Base-by-base conservation (phyloP, 768 basidiomycete genomes). In the Russula virescens region DNA sequence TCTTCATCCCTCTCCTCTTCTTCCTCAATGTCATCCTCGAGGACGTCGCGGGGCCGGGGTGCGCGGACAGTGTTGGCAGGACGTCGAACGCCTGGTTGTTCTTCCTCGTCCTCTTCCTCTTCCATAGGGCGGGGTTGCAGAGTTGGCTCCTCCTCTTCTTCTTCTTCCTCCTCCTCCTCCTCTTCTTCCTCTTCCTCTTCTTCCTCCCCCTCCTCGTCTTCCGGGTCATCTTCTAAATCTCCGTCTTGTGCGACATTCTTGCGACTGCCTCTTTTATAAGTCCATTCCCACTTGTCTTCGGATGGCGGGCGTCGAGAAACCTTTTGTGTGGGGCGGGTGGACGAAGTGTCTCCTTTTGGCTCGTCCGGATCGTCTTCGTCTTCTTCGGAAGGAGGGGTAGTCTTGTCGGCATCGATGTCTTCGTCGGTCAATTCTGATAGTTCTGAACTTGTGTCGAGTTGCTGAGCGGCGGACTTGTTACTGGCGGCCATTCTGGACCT, bases 251-350 rank as follows among this genome's bases (percentile, higher is more conserved):
- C 53, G 74, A 58, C 62, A 54, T 72, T 72, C 47, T 70, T 71
- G 46, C 58, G 62, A 26, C 47, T 51, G 42, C 45, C 40, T 59
- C 64, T 66, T 57, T 70, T 78, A 68, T 80, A 80, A 16, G 85
- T 89, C 90, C 91, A 93, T 26, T 82, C 89, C 91, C 90, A 92
- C 88, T 91, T 92, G 58, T 83, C 83, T 40, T 85, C 85, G 31
- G 90, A 88, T 1, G 89, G 85, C 63, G 90, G 78, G 59, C 85
- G 86, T 68, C 85, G 82, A 55, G 85, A 80, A 69, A 83, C 83
- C 72, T 76, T 80, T 57, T 65, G 59, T 49, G 61, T 56, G 38
- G 50, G 62, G 26, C 55, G 50, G 61, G 55, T 66, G 63, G 35
- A 42, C 18, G 26, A 23, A 5, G 58, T 14, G 47, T 73, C 69